Evolutionary conservation across 1,139 yeast genomes (phyloP).

Genomic region (Taphrina populina): DNA sequence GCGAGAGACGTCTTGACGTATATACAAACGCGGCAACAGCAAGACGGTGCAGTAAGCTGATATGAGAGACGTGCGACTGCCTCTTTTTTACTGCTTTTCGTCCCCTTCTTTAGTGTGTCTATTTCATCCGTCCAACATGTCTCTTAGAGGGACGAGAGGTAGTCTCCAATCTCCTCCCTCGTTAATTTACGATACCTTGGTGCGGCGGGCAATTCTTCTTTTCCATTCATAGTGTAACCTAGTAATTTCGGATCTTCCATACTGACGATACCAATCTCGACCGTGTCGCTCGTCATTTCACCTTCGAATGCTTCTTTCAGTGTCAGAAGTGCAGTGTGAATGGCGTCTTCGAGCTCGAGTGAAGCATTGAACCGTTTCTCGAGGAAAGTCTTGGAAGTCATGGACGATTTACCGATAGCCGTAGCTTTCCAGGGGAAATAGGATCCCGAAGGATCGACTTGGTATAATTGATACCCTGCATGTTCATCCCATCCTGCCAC

Average conservation of each 20-base stretch:
- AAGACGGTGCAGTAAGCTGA: no score
- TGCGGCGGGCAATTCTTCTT: slow-evolving; percentile 71
- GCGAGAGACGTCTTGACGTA: slow-evolving; percentile 13
- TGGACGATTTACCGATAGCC: slow-evolving; percentile 93
- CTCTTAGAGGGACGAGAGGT: slow-evolving; percentile 50
- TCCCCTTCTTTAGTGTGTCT: no score
- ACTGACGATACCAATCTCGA: slow-evolving; percentile 77
- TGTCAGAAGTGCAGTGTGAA: slow-evolving; percentile 91
- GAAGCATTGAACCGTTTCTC: slow-evolving; percentile 99
- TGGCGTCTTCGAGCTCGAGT: slow-evolving; percentile 94
- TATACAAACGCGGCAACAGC: background rate
- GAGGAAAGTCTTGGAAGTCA: slow-evolving; percentile 90
- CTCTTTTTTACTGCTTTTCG: no score
- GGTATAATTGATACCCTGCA: slow-evolving; percentile 65
- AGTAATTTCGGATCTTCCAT: slow-evolving; percentile 10
- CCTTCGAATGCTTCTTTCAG: slow-evolving; percentile 97
- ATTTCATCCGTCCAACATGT: no score
- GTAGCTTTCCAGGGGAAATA: slow-evolving; percentile 99
- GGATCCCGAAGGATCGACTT: slow-evolving; percentile 97
- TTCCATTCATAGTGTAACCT: slow-evolving; percentile 44
- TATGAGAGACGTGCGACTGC: no score
- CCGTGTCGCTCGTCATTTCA: slow-evolving; percentile 93
- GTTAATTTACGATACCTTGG: slow-evolving; percentile 84
- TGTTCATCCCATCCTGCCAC: slow-evolving; percentile 93
- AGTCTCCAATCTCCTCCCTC: slow-evolving; percentile 89